Percentiles rank a stretch among this genome's conserved stretches.
Evolutionary conservation across 805 yeast genomes (phyloP).

Genomic region (Hyphopichia homilentoma): DNA sequence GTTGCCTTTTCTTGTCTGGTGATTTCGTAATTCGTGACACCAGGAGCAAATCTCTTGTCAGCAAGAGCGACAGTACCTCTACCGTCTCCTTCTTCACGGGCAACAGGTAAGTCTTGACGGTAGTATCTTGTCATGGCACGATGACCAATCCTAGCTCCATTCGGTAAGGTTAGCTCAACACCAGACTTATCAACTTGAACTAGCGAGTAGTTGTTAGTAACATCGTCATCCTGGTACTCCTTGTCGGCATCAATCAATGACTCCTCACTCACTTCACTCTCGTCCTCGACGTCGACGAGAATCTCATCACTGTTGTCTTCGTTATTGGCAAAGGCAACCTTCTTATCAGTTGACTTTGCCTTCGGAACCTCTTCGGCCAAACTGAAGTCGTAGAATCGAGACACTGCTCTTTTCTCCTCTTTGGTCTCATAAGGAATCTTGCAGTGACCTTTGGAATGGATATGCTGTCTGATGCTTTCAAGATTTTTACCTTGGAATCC

Average conservation of each 20-base stretch:
- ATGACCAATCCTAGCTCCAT: conserved; percentile 80
- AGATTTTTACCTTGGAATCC: conserved; percentile 40
- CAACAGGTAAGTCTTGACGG: conserved; percentile 50
- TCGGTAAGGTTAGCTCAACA: conserved; percentile 66
- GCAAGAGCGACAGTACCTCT: conserved; percentile 73
- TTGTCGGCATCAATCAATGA: conserved; percentile 11
- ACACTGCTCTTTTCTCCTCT: conserved; percentile 31
- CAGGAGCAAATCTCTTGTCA: conserved; percentile 52
- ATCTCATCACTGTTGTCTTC: conserved; percentile 12
- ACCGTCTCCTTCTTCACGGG: conserved; percentile 47
- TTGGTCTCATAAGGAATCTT: conserved; percentile 41
- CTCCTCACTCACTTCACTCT: too few species aligned
- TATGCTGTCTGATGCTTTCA: conserved; percentile 42
- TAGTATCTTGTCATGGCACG: conserved; percentile 68
- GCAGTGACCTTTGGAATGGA: conserved; percentile 42
- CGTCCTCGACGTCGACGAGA: conserved; percentile 3
- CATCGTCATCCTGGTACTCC: conserved; percentile 12
- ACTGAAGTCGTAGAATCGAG: conserved; percentile 37
- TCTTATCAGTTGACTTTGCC: conserved; percentile 12
- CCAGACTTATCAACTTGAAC: conserved; percentile 55
- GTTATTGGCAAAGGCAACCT: conserved; percentile 22
- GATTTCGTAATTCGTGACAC: conserved; percentile 24
- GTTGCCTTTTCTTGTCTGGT: conserved; percentile 32
- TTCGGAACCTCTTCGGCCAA: conserved; percentile 11
- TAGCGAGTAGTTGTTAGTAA: conserved; percentile 20